A percentile compares a stretch with the other conserved stretches of the same genome.
These are phyloP conservation scores for Chimonanthus salicifolius DNA, from an alignment of 164 flowering plant species.

Conservation along the genomic window DNA sequence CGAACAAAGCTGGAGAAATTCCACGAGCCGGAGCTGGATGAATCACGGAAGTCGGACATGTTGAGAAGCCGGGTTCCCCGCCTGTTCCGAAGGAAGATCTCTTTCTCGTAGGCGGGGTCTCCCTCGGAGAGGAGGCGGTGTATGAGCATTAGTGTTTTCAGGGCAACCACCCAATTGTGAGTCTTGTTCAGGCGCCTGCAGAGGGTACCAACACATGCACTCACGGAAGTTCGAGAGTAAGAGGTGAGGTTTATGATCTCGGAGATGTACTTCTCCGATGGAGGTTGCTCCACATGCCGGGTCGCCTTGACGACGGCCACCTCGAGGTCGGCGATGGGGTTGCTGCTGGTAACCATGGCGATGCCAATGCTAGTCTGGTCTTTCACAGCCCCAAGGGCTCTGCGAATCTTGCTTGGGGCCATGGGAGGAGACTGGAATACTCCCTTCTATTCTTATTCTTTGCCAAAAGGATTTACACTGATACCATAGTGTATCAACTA, in stretches of 20 bases:
- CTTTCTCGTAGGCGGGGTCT: slow-evolving; percentile 57
- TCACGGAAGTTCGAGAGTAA: slow-evolving; percentile 45
- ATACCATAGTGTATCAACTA: too few species aligned
- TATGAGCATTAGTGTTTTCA: slow-evolving; percentile 59
- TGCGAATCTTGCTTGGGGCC: slow-evolving; percentile 62
- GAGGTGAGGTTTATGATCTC: slow-evolving; percentile 52
- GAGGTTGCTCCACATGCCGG: slow-evolving; percentile 73
- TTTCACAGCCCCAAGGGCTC: slow-evolving; percentile 75
- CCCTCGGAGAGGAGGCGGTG: slow-evolving; percentile 72
- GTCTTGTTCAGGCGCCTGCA: slow-evolving; percentile 73
- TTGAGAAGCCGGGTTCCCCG: slow-evolving; percentile 73
- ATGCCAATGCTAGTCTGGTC: slow-evolving; percentile 56
- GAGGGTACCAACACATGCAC: slow-evolving; percentile 49
- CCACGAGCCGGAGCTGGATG: slow-evolving; percentile 68
- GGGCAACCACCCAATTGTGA: slow-evolving; percentile 76
- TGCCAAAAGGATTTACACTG: neutral
- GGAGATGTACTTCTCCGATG: slow-evolving; percentile 56
- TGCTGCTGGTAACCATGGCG: slow-evolving; percentile 42
- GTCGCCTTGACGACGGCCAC: slow-evolving; percentile 90
- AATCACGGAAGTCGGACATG: slow-evolving; percentile 76
- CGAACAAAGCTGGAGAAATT: slow-evolving; percentile 79
- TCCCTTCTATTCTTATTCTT: neutral
- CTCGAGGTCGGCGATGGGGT: slow-evolving; percentile 61
- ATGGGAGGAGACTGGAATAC: slow-evolving; percentile 15
- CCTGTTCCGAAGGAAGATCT: slow-evolving; percentile 65